These are phyloP conservation scores for Anthostomella pinea DNA, from an alignment of 2,329 filamentous ascomycete genomes.

Conservation along the genomic window DNA sequence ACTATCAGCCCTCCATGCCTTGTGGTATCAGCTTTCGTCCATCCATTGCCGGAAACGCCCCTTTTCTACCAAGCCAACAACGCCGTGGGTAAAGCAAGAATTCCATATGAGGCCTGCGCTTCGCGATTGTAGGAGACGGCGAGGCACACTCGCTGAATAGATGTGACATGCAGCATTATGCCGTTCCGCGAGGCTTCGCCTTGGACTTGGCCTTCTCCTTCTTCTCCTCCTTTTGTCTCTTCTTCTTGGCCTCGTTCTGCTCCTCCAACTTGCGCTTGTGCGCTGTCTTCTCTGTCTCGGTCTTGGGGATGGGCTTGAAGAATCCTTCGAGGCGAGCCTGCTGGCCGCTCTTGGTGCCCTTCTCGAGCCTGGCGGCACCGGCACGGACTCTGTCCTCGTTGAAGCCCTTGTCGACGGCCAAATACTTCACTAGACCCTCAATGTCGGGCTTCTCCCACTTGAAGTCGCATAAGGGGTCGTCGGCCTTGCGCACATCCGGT, in stretches of 20 bases:
- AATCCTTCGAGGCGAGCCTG: slow-evolving; percentile 93
- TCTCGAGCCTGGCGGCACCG: slow-evolving; percentile 74
- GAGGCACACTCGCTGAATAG: slow-evolving; percentile 4
- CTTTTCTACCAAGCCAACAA: slow-evolving; percentile 18
- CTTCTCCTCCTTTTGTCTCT: slow-evolving; percentile 89
- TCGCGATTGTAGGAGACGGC: too few species aligned
- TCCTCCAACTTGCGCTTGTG: slow-evolving; percentile 93
- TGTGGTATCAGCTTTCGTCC: slow-evolving; percentile 15
- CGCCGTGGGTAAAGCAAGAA: slow-evolving; percentile 17
- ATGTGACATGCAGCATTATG: slow-evolving; percentile 6
- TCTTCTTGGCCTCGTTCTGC: slow-evolving; percentile 89
- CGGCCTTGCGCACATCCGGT: slow-evolving; percentile 81
- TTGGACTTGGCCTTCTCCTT: slow-evolving; percentile 94
- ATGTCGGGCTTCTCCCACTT: slow-evolving; percentile 96
- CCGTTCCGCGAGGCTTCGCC: slow-evolving; percentile 69
- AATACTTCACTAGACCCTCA: slow-evolving; percentile 82
- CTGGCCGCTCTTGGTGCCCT: slow-evolving; percentile 87
- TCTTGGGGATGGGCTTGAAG: slow-evolving; percentile 90
- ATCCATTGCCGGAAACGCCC: slow-evolving; percentile 21
- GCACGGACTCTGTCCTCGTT: slow-evolving; percentile 88
- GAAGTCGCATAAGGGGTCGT: slow-evolving; percentile 88
- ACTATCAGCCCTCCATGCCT: slow-evolving; percentile 7
- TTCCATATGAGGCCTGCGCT: neutral
- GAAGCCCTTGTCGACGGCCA: slow-evolving; percentile 95
- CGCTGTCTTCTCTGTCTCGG: slow-evolving; percentile 76